Base-by-base conservation (phyloP, 345 rosid species). In the Acer campestre region DNA sequence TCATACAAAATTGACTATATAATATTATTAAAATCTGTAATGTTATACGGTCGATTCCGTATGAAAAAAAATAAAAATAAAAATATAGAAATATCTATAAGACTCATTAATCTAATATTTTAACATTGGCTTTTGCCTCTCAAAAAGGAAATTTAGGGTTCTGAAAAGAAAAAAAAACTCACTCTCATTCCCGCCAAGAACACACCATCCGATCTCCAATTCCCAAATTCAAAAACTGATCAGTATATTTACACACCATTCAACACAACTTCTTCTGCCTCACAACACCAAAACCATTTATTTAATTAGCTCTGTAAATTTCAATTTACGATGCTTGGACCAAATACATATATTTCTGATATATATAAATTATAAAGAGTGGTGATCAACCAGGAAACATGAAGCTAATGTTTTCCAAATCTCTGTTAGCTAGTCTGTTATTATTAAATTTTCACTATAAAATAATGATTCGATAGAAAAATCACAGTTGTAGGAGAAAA, bases 281-380 rank as follows among this genome's bases (percentile, higher is more conserved):
- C 38, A 35, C 38, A 35, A 35, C 38, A 35, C 0, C 38, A 4
- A 35, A 35, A 35, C 6, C 38, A 0, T 31, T 35, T 35, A 35
- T 35, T 35, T 35, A 35, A 35, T 35, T 35, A 35, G 38, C 38
- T 35, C 38, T 38, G 49, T 35, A 40, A 35, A 35, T 61, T 61
- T 9, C 58, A 61, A 73, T 73, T 61, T 61, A 14, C 76, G 58
- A 73, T 14, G 76, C 67, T 25, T 61, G 27, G 27, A n/a, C 63
- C 23, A 8, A 18, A 9, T 42, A 42, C 7, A 42, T 42, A 1
- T 59, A 18, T 56, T 56, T 18, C 20, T 53, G n/a, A 16, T 53
- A 64, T 42, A 42, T 42, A 7, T 40, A 25, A 0, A 25, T 25
- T 25, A 25, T 25, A 5, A 7, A 42, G 17, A 63, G 27, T 13